These are phyloP conservation scores for Malus hybrid DNA, from an alignment of 331 rosid species.

Conservation along the genomic window DNA sequence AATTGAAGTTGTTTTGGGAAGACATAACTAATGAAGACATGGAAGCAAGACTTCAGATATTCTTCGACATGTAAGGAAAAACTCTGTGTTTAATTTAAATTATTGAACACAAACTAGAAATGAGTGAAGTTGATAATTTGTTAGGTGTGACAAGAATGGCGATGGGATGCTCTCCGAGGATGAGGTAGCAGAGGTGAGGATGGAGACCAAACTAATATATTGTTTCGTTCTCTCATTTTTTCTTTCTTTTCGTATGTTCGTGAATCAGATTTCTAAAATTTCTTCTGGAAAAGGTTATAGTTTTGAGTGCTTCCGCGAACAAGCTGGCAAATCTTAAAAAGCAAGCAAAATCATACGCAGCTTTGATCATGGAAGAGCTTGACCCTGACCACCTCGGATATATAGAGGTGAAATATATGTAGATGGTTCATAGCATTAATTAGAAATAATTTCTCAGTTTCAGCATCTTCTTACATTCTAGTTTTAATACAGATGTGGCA, in stretches of 20 bases:
- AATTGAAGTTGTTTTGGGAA: slow-evolving; percentile 66
- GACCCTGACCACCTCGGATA: slow-evolving; percentile 79
- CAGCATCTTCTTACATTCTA: background rate
- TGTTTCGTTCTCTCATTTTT: background rate
- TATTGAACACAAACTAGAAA: background rate
- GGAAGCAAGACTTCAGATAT: slow-evolving; percentile 72
- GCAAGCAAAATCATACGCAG: slow-evolving; percentile 50
- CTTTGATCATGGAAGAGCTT: slow-evolving; percentile 89
- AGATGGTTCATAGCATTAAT: background rate
- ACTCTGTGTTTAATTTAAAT: background rate
- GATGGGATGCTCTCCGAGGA: slow-evolving; percentile 86
- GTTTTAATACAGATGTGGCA: slow-evolving; percentile 67
- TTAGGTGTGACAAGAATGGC: slow-evolving; percentile 93
- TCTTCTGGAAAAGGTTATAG: slow-evolving; percentile 55
- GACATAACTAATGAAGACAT: slow-evolving; percentile 62
- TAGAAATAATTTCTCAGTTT: background rate
- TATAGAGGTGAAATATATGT: slow-evolving; percentile 50
- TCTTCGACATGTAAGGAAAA: slow-evolving; percentile 73
- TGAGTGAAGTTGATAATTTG: slow-evolving; percentile 12
- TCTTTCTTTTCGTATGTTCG: background rate
- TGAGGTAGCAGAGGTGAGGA: slow-evolving; percentile 69
- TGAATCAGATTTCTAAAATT: slow-evolving; percentile 15
- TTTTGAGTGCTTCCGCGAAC: slow-evolving; percentile 83
- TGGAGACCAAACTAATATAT: background rate
- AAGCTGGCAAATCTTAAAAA: slow-evolving; percentile 55